phyloP scores from a whole-genome alignment of 495 filamentous ascomycete genomes.

The Melanomma pulvis-pyrius region DNA sequence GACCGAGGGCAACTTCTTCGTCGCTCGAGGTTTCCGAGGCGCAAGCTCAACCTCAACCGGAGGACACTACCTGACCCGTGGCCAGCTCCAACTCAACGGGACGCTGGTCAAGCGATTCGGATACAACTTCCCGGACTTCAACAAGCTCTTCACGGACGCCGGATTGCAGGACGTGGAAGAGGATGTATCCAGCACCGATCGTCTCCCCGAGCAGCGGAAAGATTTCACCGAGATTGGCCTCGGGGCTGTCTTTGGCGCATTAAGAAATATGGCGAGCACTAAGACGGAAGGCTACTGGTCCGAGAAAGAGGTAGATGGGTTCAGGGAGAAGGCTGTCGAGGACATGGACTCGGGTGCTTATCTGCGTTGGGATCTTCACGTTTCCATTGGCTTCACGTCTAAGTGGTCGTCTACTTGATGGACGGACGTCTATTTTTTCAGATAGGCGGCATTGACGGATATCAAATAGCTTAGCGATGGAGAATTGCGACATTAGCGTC shows the following conservation, averaged over 20 bases:
- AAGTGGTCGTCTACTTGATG: neutral
- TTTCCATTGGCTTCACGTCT: conserved; percentile 19
- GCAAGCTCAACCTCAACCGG: conserved; percentile 6
- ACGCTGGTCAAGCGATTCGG: conserved; percentile 12
- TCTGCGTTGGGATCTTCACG: conserved; percentile 30
- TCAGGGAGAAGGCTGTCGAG: conserved; percentile 13
- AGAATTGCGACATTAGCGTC: no score
- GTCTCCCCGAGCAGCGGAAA: conserved; percentile 18
- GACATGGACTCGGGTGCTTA: conserved; percentile 27
- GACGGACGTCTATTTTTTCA: neutral
- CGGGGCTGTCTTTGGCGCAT: conserved; percentile 22
- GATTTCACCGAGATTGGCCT: conserved; percentile 27
- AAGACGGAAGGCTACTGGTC: conserved; percentile 23
- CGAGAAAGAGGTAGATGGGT: conserved; percentile 20
- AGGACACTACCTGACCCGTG: conserved; percentile 10
- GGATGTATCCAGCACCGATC: conserved; percentile 28
- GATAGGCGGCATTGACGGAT: no score
- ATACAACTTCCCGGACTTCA: conserved; percentile 26
- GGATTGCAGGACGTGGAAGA: conserved; percentile 27
- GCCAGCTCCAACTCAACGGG: conserved; percentile 12
- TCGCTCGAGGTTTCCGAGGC: conserved; percentile 22
- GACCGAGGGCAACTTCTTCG: conserved; percentile 33
- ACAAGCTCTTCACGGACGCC: conserved; percentile 10
- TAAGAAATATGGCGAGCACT: conserved; percentile 24
- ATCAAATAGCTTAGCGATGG: no score